Evolutionary conservation across 495 filamentous ascomycete species (phyloP).

Genomic region (Penicillium cosmopolitanum): DNA sequence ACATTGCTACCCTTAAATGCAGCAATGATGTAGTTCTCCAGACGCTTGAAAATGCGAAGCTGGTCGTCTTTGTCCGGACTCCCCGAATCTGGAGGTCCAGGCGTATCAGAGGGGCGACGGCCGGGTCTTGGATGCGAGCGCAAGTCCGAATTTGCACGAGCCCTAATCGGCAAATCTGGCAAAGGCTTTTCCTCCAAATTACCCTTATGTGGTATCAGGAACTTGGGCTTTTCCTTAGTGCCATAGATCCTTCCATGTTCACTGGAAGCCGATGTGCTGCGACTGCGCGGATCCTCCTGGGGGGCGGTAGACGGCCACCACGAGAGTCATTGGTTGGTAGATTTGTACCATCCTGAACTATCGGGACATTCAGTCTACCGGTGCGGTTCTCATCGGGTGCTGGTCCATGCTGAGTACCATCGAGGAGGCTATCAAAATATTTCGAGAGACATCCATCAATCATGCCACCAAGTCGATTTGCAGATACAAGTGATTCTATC

Average conservation of each 20-base stretch:
- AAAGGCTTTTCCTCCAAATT: conserved; percentile 22
- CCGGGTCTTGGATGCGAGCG: conserved; percentile 27
- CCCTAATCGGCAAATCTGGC: conserved; percentile 25
- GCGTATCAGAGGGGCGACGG: conserved; percentile 19
- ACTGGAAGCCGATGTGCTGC: conserved; percentile 38
- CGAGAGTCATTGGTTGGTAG: conserved; percentile 1
- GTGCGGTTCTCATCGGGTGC: conserved; percentile 19
- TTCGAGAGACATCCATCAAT: conserved; percentile 56
- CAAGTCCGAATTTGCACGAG: conserved; percentile 38
- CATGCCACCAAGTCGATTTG: conserved; percentile 52
- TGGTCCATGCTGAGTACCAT: conserved; percentile 18
- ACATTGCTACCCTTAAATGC: conserved; percentile 71
- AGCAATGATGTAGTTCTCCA: conserved; percentile 75
- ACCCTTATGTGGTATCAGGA: conserved; percentile 18
- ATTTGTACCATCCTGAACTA: neutral
- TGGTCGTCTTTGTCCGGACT: conserved; percentile 28
- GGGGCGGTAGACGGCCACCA: conserved; percentile 25
- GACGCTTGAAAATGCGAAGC: conserved; percentile 60
- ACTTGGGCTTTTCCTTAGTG: conserved; percentile 21
- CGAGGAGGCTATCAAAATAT: conserved; percentile 50
- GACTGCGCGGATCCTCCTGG: conserved; percentile 29
- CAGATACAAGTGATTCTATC: conserved; percentile 44
- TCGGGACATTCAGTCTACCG: conserved; percentile 11
- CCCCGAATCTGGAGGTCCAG: conserved; percentile 21
- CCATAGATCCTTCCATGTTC: conserved; percentile 18